phyloP scores from a whole-genome alignment of 1,139 yeast species.

The Hemisphaericaspora xylanilytica region DNA sequence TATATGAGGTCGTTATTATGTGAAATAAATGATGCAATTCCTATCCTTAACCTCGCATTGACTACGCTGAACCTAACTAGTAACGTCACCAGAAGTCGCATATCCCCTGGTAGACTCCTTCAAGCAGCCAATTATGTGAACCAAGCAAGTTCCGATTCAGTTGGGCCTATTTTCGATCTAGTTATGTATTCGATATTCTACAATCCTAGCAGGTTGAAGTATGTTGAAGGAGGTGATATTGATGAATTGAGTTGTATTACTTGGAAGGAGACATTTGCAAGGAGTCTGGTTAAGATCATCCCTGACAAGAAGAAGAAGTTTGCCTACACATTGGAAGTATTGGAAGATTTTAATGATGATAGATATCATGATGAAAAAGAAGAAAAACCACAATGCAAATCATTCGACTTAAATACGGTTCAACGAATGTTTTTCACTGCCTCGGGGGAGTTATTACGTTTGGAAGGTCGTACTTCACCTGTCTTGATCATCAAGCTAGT shows the following conservation, averaged over 20 bases:
- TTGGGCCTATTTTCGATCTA: constrained; percentile 64
- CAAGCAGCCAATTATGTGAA: constrained; percentile 57
- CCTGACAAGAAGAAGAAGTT: constrained; percentile 20
- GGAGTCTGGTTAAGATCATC: constrained; percentile 46
- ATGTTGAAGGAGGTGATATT: constrained; percentile 22
- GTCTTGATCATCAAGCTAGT: constrained; percentile 58
- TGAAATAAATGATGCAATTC: constrained; percentile 68
- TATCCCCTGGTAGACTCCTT: constrained; percentile 65
- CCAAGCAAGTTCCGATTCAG: constrained; percentile 15
- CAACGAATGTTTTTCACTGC: constrained; percentile 67
- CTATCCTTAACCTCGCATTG: constrained; percentile 63
- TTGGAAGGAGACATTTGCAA: constrained; percentile 76
- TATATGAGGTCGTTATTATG: constrained; percentile 48
- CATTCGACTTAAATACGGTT: constrained; percentile 43
- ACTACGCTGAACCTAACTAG: constrained; percentile 62
- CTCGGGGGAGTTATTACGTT: constrained; percentile 62
- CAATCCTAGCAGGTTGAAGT: constrained; percentile 49
- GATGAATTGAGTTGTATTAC: constrained; percentile 42
- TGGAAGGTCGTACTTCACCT: constrained; percentile 66
- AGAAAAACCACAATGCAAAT: constrained; percentile 30
- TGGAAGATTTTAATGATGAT: constrained; percentile 68
- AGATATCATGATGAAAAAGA: constrained; percentile 67
- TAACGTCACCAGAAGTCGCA: constrained; percentile 43
- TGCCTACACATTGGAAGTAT: constrained; percentile 45
- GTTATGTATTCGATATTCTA: constrained; percentile 66